Evolutionary conservation across 2,329 filamentous ascomycete genomes (phyloP).

Genomic region (Botryotinia globosa): DNA sequence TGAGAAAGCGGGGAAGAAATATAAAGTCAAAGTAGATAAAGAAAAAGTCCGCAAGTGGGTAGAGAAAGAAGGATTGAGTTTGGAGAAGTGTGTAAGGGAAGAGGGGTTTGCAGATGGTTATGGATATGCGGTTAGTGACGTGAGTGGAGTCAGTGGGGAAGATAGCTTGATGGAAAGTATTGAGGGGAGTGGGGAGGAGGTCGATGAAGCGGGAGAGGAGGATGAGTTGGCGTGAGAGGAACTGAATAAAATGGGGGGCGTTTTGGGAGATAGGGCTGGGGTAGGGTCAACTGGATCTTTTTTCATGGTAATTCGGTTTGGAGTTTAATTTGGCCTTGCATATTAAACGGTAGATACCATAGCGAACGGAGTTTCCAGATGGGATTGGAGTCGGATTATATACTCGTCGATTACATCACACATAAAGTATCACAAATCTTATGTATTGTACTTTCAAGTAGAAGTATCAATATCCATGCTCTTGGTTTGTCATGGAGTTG

Average conservation of each 20-base stretch:
- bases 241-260: not conserved
- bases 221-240: not conserved
- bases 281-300: not conserved
- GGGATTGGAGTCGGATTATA: not conserved
- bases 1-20: slow-evolving; percentile 42
- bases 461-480: not conserved
- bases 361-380: not conserved
- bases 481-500: not conserved
- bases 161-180: slow-evolving; percentile 10
- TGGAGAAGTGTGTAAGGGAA: slow-evolving; percentile 67
- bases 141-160: slow-evolving; percentile 24
- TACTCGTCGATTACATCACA: not conserved
- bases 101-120: slow-evolving; percentile 72
- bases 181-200: not conserved
- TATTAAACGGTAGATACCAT: not conserved
- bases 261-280: not conserved
- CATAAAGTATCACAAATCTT: not conserved
- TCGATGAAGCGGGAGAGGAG: slow-evolving; percentile 29
- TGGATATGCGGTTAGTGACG: slow-evolving; percentile 43
- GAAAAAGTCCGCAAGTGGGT: slow-evolving; percentile 59
- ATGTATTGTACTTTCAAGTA: not conserved
- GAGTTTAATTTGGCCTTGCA: not conserved
- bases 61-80: slow-evolving; percentile 67
- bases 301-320: not conserved
- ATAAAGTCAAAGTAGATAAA: slow-evolving; percentile 52